Base-by-base conservation (phyloP, 140 eudicot genomes). In the Artemisia princeps region DNA sequence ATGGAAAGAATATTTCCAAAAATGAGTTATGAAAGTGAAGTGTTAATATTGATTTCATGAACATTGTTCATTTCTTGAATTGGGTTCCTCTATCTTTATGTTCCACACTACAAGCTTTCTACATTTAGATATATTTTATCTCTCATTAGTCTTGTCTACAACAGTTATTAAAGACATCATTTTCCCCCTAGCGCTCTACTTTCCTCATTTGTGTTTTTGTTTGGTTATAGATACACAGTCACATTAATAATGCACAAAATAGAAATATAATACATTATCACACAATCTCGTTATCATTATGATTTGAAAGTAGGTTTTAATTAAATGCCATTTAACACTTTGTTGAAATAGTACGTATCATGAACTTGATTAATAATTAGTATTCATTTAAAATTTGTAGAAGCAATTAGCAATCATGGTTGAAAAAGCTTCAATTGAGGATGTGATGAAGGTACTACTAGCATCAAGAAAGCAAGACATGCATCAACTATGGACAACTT, bases 381-480 rank as follows among this genome's bases (percentile, higher is more conserved):
- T 48, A 13, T 48, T 48, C n/a, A 11, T 48, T 48, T 7, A 42
- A 15, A 23, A 51, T 68, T 53, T 81, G 84, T 81, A 92, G 99
- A 92, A 92, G 69, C 96, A 92, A 82, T 69, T 92, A 80, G 87
- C 82, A 46, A 81, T 75, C 71, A 88, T 92, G 87, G 99, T 92
- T 13, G 99, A 88, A 55, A 92, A 92, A 78, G 96, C 99, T 23
- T 92, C 99, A 50, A 92, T 92, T 72, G 99, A 92, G 19, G 99
- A 92, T 77, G 99, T 92, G 6, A 92, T 92, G 99, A 92, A 86
- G 74, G 99, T 92, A n/a, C 67, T 88, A 7, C 77, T 86, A 71
- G 96, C 99, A 6, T 92, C 99, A 65, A 84, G 99, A 73, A 92
- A 92, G 68, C 95, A 86, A 83, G 99, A 92, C 70, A 88, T 92